phyloP scores from a whole-genome alignment of 345 rosid genomes.

The Eucalyptus marginata region DNA sequence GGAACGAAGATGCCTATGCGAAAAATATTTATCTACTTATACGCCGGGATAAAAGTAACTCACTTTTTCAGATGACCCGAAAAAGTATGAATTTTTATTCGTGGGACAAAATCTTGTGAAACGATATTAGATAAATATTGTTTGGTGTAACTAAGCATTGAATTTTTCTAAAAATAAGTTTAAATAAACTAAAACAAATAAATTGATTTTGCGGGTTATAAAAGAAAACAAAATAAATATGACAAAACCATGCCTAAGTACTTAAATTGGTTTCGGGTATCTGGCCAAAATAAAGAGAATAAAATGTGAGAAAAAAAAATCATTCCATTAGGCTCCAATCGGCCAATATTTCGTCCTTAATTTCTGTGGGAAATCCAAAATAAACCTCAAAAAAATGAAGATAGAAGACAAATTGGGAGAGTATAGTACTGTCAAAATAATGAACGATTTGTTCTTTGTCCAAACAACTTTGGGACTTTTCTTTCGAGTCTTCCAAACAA shows the following conservation, averaged over 20 bases:
- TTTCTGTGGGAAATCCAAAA: neutral
- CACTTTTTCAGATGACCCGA: accelerated
- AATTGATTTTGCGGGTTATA: neutral
- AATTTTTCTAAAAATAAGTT: too few species aligned
- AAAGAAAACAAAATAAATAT: neutral
- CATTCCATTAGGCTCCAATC: neutral
- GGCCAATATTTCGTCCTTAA: neutral
- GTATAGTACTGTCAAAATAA: neutral
- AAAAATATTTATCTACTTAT: too few species aligned
- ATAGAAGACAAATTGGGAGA: neutral
- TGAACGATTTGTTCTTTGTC: neutral
- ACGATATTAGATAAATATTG: too few species aligned
- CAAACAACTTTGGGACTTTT: neutral
- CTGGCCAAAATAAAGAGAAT: neutral
- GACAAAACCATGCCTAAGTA: neutral
- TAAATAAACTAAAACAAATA: too few species aligned
- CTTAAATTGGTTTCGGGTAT: neutral
- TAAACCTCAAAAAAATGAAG: neutral
- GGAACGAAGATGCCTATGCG: neutral
- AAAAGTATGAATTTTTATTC: accelerated
- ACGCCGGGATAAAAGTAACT: accelerated
- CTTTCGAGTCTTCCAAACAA: neutral
- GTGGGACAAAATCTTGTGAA: neutral
- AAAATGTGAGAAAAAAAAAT: neutral
- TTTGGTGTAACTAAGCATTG: neutral